A percentile compares a stretch with the other conserved stretches of the same genome.
Evolutionary conservation across 257 asterid species (phyloP).

Genomic region (Solanum paucissectum): DNA sequence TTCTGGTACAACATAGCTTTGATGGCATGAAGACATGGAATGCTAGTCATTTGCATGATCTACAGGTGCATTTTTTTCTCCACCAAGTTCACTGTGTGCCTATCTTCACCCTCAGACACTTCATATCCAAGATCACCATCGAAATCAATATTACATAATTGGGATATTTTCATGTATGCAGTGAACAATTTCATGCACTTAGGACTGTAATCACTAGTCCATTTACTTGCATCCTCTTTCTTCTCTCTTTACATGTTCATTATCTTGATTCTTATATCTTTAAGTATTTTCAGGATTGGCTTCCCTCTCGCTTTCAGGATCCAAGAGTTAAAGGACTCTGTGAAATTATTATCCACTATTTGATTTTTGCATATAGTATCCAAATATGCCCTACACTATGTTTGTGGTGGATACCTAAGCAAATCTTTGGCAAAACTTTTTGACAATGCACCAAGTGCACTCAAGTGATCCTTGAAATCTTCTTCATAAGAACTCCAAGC

Average conservation of each 20-base stretch:
- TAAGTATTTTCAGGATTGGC: not conserved
- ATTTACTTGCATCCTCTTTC: not conserved
- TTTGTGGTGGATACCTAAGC: not conserved
- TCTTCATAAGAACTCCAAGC: not conserved
- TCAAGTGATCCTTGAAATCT: not conserved
- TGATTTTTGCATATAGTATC: no score
- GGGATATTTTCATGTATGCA: not conserved
- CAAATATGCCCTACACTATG: not conserved
- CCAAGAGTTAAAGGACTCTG: not conserved
- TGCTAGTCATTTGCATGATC: not conserved
- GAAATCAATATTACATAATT: no score
- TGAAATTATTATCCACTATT: not conserved
- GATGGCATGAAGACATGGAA: not conserved
- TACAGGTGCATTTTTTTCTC: not conserved
- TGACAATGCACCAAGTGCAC: not conserved
- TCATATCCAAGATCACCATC: not conserved
- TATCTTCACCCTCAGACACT: not conserved
- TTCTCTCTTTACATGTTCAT: not conserved
- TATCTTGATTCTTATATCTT: not conserved
- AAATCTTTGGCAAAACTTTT: not conserved
- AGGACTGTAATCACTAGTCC: not conserved
- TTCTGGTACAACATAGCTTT: no score
- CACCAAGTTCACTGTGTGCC: not conserved
- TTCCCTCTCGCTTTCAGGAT: not conserved
- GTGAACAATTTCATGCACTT: not conserved